Evolutionary conservation across 306 rosid genomes (phyloP), one percentile per base, ranked within the genome.

Genomic region (Gillenia trifoliata): DNA sequence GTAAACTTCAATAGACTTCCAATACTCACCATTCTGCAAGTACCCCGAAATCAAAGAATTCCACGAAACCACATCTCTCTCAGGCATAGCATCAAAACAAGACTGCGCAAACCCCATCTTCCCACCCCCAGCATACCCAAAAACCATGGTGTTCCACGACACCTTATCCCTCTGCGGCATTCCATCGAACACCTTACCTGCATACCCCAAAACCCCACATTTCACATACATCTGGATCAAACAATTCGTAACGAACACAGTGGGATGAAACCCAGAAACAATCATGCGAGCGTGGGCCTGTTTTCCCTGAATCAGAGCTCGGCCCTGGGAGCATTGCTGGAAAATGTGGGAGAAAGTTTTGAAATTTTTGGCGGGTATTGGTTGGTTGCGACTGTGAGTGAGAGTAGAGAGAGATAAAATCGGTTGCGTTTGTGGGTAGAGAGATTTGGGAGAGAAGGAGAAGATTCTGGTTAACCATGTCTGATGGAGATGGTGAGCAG

Each of bases 81-180:
- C 78, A 1, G 96, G 33, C 64, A 57, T 90, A 5, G 71, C 77
- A 29, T 90, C 88, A 56, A 57, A 57, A 57, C 1, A 57, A 57
- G 17, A 57, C 31, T 57, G 64, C 4, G 64, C 30, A 57, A 57
- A 92, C 4, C 52, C 86, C 88, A 80, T 77, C 70, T 87, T 76
- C 40, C 91, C 83, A 43, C 80, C 62, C 54, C 78, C 91, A 10
- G 86, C 83, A 41, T 77, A 92, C 64, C 92, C 92, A 41, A 86
- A 92, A 77, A 90, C 79, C 91, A 90, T 34, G 34, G 98, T 92
- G 81, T 92, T 92, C 94, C 98, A 90, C 33, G 96, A 88, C 38
- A 90, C 86, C 3, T 69, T 29, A 13, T 57, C 64, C 64, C 20
- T 5, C 20, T 11, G 0, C 19, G 33, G 64, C 64, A 57, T 57